These are phyloP conservation scores for Lactifluus piperatus DNA, from an alignment of 768 basidiomycete genomes.

Conservation along the genomic window DNA sequence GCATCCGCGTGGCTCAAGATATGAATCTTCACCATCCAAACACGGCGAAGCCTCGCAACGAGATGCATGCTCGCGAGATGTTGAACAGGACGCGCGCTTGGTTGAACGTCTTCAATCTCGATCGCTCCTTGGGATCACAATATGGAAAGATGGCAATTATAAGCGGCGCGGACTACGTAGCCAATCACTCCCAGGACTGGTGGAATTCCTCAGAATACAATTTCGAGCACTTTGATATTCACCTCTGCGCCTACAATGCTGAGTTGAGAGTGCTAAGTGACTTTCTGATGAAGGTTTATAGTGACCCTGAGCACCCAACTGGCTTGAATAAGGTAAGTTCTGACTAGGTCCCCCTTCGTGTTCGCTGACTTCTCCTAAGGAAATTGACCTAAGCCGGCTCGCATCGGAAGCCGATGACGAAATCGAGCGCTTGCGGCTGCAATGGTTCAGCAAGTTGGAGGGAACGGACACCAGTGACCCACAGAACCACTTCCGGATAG, in stretches of 20 bases:
- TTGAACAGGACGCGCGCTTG: slow-evolving; percentile 86
- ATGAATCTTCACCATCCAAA: slow-evolving; percentile 80
- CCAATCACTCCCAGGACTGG: slow-evolving; percentile 40
- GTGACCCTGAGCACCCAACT: slow-evolving; percentile 62
- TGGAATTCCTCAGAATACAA: slow-evolving; percentile 30
- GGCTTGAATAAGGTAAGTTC: slow-evolving; percentile 60
- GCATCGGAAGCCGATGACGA: slow-evolving; percentile 63
- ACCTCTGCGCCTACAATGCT: slow-evolving; percentile 67
- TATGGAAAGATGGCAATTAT: slow-evolving; percentile 88
- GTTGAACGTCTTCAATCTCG: slow-evolving; percentile 87
- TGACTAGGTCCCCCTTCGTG: not conserved
- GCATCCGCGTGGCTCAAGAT: slow-evolving; percentile 81
- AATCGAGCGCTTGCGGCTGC: slow-evolving; percentile 43
- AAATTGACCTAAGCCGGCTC: slow-evolving; percentile 52
- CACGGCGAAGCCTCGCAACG: slow-evolving; percentile 64
- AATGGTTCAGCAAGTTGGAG: slow-evolving; percentile 47
- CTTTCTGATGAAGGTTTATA: slow-evolving; percentile 55
- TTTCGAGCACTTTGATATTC: slow-evolving; percentile 69
- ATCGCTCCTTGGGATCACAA: slow-evolving; percentile 83
- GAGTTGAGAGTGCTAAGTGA: slow-evolving; percentile 56
- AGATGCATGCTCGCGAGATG: slow-evolving; percentile 78
- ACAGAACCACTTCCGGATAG: slow-evolving; percentile 51
- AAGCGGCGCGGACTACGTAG: slow-evolving; percentile 64
- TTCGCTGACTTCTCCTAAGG: slow-evolving; percentile 30
- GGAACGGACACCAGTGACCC: slow-evolving; percentile 47